Conservation (phyloP, 2,329 filamentous ascomycete genomes). For the Immersiporthe knoxdaviesiana region DNA sequence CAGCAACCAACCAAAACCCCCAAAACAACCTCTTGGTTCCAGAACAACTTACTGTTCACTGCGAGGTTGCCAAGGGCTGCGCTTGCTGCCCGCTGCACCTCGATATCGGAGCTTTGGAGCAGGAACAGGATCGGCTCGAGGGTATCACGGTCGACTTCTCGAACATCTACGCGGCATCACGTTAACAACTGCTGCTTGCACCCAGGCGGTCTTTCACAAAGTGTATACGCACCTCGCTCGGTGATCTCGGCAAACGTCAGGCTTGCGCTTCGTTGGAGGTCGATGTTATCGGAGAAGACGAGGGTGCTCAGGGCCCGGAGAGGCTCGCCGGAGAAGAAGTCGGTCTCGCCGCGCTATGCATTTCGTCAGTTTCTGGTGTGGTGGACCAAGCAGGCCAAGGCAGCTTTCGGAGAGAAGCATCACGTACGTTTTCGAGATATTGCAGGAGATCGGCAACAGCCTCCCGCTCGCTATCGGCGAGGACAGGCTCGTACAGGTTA, state of each 20-base stretch:
- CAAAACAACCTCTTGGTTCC: background rate
- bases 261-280: conserved; percentile 94
- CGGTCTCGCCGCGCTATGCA: conserved; percentile 84
- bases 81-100: conserved; percentile 95
- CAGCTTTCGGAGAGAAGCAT: background rate
- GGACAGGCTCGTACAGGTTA: conserved; percentile 80
- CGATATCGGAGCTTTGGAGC: conserved; percentile 91
- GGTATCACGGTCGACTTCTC: conserved; percentile 92
- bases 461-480: conserved; percentile 95
- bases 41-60: conserved; percentile 77
- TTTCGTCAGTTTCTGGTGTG: conserved; percentile 37
- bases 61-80: conserved; percentile 94
- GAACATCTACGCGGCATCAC: conserved; percentile 70
- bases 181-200: conserved; percentile 22
- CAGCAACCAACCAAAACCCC: conserved; percentile 41
- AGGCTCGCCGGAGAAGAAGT: conserved; percentile 97
- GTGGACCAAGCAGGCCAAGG: background rate
- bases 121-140: conserved; percentile 95
- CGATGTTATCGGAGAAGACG: conserved; percentile 98
- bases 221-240: conserved; percentile 76
- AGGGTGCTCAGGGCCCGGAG: conserved; percentile 91
- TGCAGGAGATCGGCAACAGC: conserved; percentile 93
- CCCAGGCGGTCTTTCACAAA: background rate
- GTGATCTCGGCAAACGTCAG: conserved; percentile 99
- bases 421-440: conserved; percentile 90